Percentiles rank a stretch among this genome's conserved stretches.
phyloP scores from a whole-genome alignment of 495 filamentous ascomycete species.

The Neurospora cerealis region DNA sequence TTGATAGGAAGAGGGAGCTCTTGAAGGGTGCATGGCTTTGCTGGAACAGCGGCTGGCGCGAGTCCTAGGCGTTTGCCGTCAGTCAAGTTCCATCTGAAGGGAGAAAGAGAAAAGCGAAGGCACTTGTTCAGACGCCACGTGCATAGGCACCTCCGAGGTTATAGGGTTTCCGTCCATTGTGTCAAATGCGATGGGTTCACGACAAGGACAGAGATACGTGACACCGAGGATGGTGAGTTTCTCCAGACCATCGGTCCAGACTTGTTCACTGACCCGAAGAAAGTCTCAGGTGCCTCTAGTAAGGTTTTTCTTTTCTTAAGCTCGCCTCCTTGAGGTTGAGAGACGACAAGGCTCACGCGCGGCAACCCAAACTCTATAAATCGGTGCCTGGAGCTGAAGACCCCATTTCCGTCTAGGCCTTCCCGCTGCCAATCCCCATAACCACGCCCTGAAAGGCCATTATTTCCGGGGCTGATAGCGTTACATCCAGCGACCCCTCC shows the following conservation, averaged over 20 bases:
- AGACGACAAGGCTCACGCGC: neutral
- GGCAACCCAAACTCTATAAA: neutral
- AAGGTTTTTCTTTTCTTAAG: neutral
- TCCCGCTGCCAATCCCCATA: neutral
- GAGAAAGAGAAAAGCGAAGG: neutral
- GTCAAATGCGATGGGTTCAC: neutral
- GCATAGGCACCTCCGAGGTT: neutral
- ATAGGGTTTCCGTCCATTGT: neutral
- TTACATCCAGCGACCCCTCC: neutral
- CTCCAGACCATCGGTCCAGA: neutral
- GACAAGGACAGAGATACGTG: neutral
- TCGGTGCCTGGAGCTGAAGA: neutral
- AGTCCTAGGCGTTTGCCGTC: neutral
- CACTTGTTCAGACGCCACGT: neutral
- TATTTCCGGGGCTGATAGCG: neutral
- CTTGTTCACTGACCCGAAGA: neutral
- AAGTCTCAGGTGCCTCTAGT: neutral
- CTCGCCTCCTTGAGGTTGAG: neutral
- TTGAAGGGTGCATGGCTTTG: neutral
- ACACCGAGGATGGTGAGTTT: neutral
- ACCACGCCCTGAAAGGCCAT: neutral
- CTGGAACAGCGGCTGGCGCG: neutral
- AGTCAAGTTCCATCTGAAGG: neutral
- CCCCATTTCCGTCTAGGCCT: neutral
- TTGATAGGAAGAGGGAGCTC: neutral